phyloP scores from a whole-genome alignment of 2,329 filamentous ascomycete species.

The Alternaria viburni region DNA sequence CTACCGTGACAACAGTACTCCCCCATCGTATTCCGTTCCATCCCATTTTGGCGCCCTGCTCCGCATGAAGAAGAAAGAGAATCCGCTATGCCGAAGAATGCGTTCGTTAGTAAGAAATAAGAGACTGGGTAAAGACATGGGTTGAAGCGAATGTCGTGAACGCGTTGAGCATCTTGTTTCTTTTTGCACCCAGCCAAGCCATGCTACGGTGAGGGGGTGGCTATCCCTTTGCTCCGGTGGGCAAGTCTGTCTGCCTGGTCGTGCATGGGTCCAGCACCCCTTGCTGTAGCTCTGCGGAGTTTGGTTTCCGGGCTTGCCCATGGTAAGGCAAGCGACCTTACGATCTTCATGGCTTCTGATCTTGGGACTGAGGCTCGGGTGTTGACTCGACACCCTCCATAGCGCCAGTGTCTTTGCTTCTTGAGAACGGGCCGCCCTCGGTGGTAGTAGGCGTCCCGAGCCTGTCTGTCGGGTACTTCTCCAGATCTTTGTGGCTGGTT shows the following conservation, averaged over 20 bases:
- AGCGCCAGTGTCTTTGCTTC: slow-evolving; percentile 24
- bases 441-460: slow-evolving; percentile 46
- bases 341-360: slow-evolving; percentile 17
- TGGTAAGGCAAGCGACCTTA: not conserved
- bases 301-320: not conserved
- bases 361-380: slow-evolving; percentile 17
- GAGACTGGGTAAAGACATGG: not conserved
- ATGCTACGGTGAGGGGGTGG: not conserved
- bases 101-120: not conserved
- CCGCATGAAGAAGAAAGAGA: not conserved
- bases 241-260: not conserved
- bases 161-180: not conserved
- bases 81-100: not conserved
- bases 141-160: slow-evolving; percentile 1
- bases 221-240: not conserved
- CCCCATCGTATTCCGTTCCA: too few relatives aligned
- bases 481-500: slow-evolving; percentile 58
- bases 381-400: slow-evolving; percentile 39
- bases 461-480: slow-evolving; percentile 53
- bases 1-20: not conserved
- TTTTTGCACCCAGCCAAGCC: not conserved
- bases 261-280: not conserved
- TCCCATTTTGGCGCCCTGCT: not conserved
- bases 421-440: slow-evolving; percentile 28
- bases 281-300: not conserved